Evolutionary conservation across 2,329 filamentous ascomycete genomes (phyloP), one percentile per base, ranked within the genome.

Genomic region (Pyrenochaeta sp.): DNA sequence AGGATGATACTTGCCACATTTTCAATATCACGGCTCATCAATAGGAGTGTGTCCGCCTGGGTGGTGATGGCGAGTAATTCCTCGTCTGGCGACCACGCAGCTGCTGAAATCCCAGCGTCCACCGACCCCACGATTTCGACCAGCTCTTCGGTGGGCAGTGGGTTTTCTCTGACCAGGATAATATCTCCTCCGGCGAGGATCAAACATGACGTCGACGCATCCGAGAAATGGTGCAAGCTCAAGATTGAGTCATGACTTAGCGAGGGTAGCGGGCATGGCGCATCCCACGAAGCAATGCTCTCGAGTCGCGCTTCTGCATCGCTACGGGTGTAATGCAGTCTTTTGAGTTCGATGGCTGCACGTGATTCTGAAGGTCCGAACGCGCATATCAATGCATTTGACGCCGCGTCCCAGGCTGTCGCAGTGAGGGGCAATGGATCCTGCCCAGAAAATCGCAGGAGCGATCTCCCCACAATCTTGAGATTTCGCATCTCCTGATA

Each of bases 121-220:
- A 99, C 91, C 34, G 93, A 96, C 44, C 95, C 95, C 63, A 98
- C 88, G 67, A 99, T 98, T 78, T 98, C 95, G 67, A 99, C 93
- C 67, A 91, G 88, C 37, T 93, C 91, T 75, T 91, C 88, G 58
- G 85, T 88, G 5, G 83, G 80, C 32, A 84, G 74, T 43, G 87
- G 84, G 40, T 89, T 85, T 73, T 97, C 92, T 65, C 90, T 86
- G 28, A 97, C 90, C 50, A 93, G 84, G 60, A 97, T 81, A 62
- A 99, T 94, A 78, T 99, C 94, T 60, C 95, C 95, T 48, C 93
- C 93, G 68, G 92, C 90, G 27, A 99, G 83, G 55, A 98, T 88
- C 28, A 99, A 81, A 75, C 92, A 96, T 73, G 90, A 88, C 50
- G 88, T 91, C 52, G 87, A 81, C 27, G 86, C 90, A 73, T 97